Percentiles rank a stretch among this genome's conserved stretches.
Evolutionary conservation across 371 early-diverging fungal species (phyloP).

Genomic region (Basidiobolus meristosporus): DNA sequence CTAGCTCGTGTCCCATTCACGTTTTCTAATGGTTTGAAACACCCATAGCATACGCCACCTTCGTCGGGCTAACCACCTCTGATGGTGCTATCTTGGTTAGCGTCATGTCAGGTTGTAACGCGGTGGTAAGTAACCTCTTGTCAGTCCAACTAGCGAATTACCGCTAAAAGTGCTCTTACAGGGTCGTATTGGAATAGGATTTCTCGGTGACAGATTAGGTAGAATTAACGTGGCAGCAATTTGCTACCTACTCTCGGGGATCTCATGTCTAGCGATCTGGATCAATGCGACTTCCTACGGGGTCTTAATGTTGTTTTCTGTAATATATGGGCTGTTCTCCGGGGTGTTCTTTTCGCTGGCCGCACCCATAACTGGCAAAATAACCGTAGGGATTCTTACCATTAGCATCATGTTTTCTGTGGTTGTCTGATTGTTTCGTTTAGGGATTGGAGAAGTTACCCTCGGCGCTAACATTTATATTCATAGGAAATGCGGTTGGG

Average conservation of each 20-base stretch:
- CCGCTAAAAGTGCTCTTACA: too few species aligned
- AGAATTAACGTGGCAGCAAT: constrained; percentile 24
- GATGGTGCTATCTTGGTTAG: constrained; percentile 27
- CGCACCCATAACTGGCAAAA: constrained; percentile 18
- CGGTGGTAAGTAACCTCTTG: too few species aligned
- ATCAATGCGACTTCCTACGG: constrained; percentile 20
- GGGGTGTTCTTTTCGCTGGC: constrained; percentile 27
- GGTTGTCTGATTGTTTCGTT: neutral
- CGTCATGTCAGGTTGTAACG: constrained; percentile 26
- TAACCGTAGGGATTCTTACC: constrained; percentile 15
- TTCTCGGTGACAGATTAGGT: constrained; percentile 26
- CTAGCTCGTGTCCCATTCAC: constrained; percentile 5
- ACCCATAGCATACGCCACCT: constrained; percentile 8
- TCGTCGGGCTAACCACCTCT: constrained; percentile 11
- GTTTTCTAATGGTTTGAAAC: too few species aligned
- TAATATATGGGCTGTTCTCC: constrained; percentile 32
- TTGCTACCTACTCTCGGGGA: constrained; percentile 17
- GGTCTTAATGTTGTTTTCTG: constrained; percentile 21
- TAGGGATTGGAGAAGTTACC: constrained; percentile 8
- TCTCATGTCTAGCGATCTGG: constrained; percentile 35
- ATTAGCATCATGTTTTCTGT: neutral
- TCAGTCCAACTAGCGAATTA: too few species aligned
- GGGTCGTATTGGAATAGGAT: constrained; percentile 25
- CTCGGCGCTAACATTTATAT: constrained; percentile 13
- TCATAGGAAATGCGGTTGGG: constrained; percentile 11